Evolutionary conservation across 768 basidiomycete genomes (phyloP), one percentile per base, ranked within the genome.

Genomic region (Pleurotus eryngii): DNA sequence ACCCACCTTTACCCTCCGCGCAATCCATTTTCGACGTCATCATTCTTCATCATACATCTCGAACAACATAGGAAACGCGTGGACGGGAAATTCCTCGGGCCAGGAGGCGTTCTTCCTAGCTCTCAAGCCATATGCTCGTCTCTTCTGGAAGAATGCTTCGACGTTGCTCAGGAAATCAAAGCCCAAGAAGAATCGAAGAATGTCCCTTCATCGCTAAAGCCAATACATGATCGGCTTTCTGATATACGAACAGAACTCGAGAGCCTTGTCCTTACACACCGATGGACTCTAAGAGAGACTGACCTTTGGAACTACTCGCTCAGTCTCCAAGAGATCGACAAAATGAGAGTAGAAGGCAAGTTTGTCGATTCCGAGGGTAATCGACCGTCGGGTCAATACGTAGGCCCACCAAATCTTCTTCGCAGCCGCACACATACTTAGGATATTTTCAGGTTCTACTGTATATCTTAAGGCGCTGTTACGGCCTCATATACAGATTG

Each of bases 271-370:
- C 77, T 98, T 62, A 98, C 97, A 0, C 97, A 96, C 69, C 87
- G 97, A 37, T 99, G 97, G 97, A 98, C 89, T 59, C 75, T 99
- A 55, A 80, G 95, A 43, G 97, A 99, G 78, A 93, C 92, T 1
- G 94, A 96, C 64, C 75, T 96, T 18, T 94, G 85, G 81, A 98
- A 93, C 72, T 98, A 96, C 72, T 92, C 92, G 18, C 77, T 94
- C 54, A 92, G 92, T 68, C 74, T 99, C 60, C 89, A 95, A 66
- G 95, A 98, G 71, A 95, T 99, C 40, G 97, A 99, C 72, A 88
- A 90, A 72, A 94, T 98, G 94, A 78, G 97, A 20, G 84, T 98
- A 5, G 94, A 98, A 60, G 97, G 97, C 57, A 96, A 97, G 73
- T 99, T 98, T 67, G 87, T 96, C 5, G 95, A 98, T 66, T 80